Evolutionary conservation across 2,329 filamentous ascomycete genomes (phyloP).

Genomic region (Calycina herbarum): DNA sequence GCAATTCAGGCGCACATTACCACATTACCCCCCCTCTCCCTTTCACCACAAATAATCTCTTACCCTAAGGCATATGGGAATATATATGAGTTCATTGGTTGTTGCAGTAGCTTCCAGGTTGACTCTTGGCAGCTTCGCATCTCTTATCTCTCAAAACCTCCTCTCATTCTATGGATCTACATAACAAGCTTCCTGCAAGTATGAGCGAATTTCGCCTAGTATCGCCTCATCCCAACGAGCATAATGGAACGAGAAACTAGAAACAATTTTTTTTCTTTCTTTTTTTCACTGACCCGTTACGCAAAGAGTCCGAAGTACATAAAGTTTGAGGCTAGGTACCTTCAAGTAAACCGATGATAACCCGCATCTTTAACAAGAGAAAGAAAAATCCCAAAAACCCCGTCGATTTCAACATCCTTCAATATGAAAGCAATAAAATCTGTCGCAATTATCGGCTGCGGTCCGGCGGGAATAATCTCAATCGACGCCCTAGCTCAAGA

Average conservation of each 20-base stretch:
- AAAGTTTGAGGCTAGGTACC: neutral
- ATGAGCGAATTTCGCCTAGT: neutral
- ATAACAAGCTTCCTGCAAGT: neutral
- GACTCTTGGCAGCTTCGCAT: too few species aligned
- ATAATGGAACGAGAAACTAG: neutral
- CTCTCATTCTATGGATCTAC: too few species aligned
- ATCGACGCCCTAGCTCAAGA: conserved; percentile 61
- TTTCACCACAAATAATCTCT: too few species aligned
- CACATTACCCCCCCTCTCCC: too few species aligned
- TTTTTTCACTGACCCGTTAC: neutral
- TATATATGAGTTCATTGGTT: too few species aligned
- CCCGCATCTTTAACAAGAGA: neutral
- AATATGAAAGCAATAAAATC: conserved; percentile 35
- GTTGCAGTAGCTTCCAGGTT: too few species aligned
- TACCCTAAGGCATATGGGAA: too few species aligned
- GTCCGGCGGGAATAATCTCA: conserved; percentile 59
- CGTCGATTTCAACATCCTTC: neutral
- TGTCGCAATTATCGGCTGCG: conserved; percentile 61
- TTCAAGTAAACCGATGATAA: neutral
- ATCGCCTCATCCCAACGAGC: neutral
- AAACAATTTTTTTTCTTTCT: neutral
- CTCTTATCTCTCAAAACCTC: too few species aligned
- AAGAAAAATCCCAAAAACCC: neutral
- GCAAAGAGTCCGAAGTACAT: neutral
- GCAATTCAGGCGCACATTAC: too few species aligned